phyloP scores from a whole-genome alignment of 176 grass and related monocot species.

The Elymus sibiricus region DNA sequence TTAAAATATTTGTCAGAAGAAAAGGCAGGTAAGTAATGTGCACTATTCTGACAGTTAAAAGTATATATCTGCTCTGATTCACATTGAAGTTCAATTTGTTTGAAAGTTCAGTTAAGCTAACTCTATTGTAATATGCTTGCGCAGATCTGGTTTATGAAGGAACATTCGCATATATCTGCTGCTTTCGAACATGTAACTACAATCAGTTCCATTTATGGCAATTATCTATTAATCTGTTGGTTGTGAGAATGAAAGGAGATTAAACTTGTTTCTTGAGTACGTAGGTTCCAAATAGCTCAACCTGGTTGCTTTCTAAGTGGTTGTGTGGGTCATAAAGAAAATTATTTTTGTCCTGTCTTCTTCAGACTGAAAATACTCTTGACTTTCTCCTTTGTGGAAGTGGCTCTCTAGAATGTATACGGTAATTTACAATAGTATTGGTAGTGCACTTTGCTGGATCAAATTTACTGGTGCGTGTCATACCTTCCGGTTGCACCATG shows the following conservation, averaged over 20 bases:
- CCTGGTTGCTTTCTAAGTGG: background rate
- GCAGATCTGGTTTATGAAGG: constrained; percentile 85
- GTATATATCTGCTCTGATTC: too few species aligned
- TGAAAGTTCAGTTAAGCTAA: background rate
- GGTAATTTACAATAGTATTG: too few species aligned
- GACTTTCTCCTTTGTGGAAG: too few species aligned
- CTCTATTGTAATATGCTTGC: background rate
- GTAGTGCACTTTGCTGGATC: too few species aligned
- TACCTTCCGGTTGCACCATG: too few species aligned
- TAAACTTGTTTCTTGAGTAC: background rate
- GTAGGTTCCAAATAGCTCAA: background rate
- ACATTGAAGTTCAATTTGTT: background rate
- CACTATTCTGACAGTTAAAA: too few species aligned
- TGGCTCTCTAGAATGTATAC: too few species aligned
- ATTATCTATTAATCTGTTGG: background rate
- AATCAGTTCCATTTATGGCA: background rate
- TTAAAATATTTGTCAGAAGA: too few species aligned
- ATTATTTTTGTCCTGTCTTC: too few species aligned
- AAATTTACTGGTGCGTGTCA: too few species aligned
- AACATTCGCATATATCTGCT: constrained; percentile 66
- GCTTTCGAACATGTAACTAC: constrained; percentile 64
- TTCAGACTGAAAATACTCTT: too few species aligned
- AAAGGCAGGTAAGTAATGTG: too few species aligned
- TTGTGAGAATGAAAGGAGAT: background rate
- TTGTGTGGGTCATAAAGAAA: background rate